A percentile compares a stretch with the other conserved stretches of the same genome.
phyloP scores from a whole-genome alignment of 257 asterid species.

The Nicotiana noctiflora region DNA sequence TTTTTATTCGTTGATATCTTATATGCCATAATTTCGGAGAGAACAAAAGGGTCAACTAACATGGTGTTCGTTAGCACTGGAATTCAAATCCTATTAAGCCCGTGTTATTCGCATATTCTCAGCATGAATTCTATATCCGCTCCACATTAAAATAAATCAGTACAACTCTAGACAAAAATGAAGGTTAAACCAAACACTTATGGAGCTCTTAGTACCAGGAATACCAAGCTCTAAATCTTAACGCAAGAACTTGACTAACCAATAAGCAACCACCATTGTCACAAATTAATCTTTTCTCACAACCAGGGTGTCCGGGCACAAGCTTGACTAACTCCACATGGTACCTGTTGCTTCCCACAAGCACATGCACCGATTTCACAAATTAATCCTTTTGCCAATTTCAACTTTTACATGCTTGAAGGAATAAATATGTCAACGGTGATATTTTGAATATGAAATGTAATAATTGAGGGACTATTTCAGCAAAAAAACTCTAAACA shows the following conservation, averaged over 20 bases:
- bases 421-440: not conserved
- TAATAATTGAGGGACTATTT: not conserved
- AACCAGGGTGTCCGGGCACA: too few species aligned
- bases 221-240: not conserved
- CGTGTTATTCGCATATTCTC: not conserved
- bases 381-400: not conserved
- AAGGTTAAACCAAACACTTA: not conserved
- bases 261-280: not conserved
- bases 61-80: too few species aligned
- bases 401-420: not conserved
- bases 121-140: not conserved
- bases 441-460: not conserved
- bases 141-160: not conserved
- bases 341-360: too few species aligned
- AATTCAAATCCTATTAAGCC: not conserved
- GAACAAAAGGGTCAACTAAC: too few species aligned
- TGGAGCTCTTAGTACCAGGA: not conserved
- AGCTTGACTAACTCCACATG: too few species aligned
- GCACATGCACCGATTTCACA: not conserved
- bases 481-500: conserved; percentile 4
- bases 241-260: not conserved
- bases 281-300: not conserved
- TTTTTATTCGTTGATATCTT: too few species aligned
- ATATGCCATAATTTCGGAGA: too few species aligned
- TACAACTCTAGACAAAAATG: not conserved